Percentiles rank a stretch among this genome's conserved stretches.
Evolutionary conservation across 192 early-diverging fungal species (phyloP).

Genomic region (Entomortierella parvispora): DNA sequence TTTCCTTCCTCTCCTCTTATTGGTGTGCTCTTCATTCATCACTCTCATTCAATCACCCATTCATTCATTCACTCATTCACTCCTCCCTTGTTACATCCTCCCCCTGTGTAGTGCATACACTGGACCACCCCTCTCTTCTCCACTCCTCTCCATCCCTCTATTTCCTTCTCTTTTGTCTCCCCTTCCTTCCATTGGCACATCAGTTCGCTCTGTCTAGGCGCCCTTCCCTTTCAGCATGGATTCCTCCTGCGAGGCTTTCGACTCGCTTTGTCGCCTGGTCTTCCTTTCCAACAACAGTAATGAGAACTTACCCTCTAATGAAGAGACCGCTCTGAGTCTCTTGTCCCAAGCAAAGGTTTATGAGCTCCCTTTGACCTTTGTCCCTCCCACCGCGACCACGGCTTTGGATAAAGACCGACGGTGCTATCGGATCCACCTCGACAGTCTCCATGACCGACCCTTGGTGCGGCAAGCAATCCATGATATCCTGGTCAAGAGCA

Average conservation of each 20-base stretch:
- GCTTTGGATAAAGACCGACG: background rate
- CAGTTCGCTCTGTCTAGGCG: no score
- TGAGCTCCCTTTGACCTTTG: conserved; percentile 11
- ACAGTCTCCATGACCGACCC: conserved; percentile 9
- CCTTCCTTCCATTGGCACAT: no score
- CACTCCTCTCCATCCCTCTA: background rate
- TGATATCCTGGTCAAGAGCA: conserved; percentile 13
- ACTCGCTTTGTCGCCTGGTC: conserved; percentile 1
- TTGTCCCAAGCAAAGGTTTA: conserved; percentile 33
- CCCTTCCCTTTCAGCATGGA: no score
- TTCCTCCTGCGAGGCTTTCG: background rate
- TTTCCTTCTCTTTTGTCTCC: background rate
- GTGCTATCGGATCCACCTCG: conserved; percentile 44
- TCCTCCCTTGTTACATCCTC: no score
- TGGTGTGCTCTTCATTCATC: no score
- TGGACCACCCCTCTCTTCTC: no score
- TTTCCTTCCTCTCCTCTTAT: no score
- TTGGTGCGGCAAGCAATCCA: background rate
- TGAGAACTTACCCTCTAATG: conserved; percentile 5
- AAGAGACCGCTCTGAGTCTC: conserved; percentile 39
- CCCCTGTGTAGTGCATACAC: no score
- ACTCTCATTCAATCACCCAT: no score
- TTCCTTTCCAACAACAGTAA: background rate
- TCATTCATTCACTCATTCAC: no score
- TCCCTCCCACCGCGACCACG: background rate